Base-by-base conservation (phyloP, 768 basidiomycete genomes). In the Coprinopsis marcescibilis region DNA sequence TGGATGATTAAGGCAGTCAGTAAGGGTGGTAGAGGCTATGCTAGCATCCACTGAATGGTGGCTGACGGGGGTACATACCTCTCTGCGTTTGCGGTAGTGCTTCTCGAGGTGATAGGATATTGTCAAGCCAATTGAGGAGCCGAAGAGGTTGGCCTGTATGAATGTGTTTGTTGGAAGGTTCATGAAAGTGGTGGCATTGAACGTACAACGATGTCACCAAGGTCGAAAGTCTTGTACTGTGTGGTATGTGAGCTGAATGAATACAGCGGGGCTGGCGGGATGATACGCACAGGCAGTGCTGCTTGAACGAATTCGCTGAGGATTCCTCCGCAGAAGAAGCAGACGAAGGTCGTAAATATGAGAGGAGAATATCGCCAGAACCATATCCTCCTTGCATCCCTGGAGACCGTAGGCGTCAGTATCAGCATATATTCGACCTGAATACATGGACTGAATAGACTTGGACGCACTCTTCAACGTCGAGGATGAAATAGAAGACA, bases 401-500 rank as follows among this genome's bases (percentile, higher is more conserved):
- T 92, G 39, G 3, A 12, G 26, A 24, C 30, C 15, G 33, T 24
- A 17, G 47, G 34, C 21, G 3, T 45, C n/a, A n/a, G n/a, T n/a
- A n/a, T n/a, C n/a, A n/a, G n/a, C n/a, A n/a, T n/a, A n/a, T n/a
- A n/a, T n/a, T n/a, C n/a, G n/a, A n/a, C n/a, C n/a, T 35, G 25
- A 1, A 14, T 19, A 17, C 17, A 42, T 17, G 3, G 11, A 11
- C 29, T 20, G 35, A 52, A 26, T 19, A 25, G 23, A 23, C 7
- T 3, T 38, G 33, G 23, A 67, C 85, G 61, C 55, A 92, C 89
- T 92, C 89, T 49, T 92, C 89, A 7, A 89, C 81, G 56, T 92
- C 89, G 26, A 89, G 75, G 38, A 91, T 87, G 57, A 90, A 91
- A 64, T 89, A 92, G 63, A 91, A 91, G 4, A 90, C 77, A 2